A percentile compares a stretch with the other conserved stretches of the same genome.
These are phyloP conservation scores for Excoecaria cochinchinensis DNA, from an alignment of 345 rosid species.

Conservation along the genomic window DNA sequence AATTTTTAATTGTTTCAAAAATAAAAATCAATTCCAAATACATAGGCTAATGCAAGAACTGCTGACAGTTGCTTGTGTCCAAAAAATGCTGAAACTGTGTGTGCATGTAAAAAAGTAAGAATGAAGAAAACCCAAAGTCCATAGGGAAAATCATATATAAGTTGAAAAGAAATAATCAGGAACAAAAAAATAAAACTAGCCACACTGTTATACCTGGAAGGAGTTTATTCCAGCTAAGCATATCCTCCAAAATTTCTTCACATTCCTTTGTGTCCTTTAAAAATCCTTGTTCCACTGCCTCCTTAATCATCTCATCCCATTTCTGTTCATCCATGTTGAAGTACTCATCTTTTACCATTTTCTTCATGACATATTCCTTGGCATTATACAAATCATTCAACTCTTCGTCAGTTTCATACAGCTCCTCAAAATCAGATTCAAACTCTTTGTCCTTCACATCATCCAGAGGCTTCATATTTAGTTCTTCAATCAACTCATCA, in stretches of 20 bases:
- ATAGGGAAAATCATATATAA: neutral
- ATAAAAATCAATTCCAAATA: neutral
- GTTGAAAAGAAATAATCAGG: neutral
- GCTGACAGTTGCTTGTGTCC: neutral
- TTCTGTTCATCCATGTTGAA: conserved; percentile 80
- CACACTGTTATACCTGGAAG: conserved; percentile 60
- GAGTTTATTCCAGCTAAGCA: conserved; percentile 88
- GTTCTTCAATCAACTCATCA: conserved; percentile 57
- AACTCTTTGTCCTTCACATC: conserved; percentile 60
- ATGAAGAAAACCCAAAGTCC: neutral
- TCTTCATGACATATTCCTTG: conserved; percentile 46
- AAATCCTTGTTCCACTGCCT: conserved; percentile 56
- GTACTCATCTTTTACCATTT: conserved; percentile 57
- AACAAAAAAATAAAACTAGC: neutral
- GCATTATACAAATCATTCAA: conserved; percentile 66
- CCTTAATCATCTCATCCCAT: conserved; percentile 81
- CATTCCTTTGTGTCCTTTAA: conserved; percentile 75
- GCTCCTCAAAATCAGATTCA: conserved; percentile 73
- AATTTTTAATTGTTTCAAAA: neutral
- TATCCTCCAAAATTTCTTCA: conserved; percentile 79
- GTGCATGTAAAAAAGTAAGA: neutral
- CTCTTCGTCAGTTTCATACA: conserved; percentile 67
- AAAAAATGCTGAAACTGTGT: neutral
- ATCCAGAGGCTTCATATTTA: conserved; percentile 45
- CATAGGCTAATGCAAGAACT: neutral